Base-by-base conservation (phyloP, 2,329 filamentous ascomycete genomes). In the Sporothrix sp. region DNA sequence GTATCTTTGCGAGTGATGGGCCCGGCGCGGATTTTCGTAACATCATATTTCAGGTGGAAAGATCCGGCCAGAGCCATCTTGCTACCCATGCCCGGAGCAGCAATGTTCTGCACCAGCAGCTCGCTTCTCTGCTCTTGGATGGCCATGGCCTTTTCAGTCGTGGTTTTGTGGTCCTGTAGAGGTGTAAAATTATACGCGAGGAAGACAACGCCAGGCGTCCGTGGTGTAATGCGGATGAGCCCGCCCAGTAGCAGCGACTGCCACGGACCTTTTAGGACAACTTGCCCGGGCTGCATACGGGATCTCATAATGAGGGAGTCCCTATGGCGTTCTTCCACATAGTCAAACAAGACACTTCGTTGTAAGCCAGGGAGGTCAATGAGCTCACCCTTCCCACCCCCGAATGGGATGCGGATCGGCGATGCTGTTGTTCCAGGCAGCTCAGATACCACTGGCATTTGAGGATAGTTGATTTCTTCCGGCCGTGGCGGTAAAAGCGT, bases 391-490 rank as follows among this genome's bases (percentile, higher is more conserved):
- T 81, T 85, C 21, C 86, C 85, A 53, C 80, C 81, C 40, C 90
- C 90, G 62, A 93, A 98, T 1, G 89, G 88, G 16, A 97, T 81
- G 25, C 93, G 84, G 58, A 98, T 97, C 0, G 93, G 93, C 0
- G 89, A 95, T 2, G 90, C 93, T 1, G 93, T 98, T 0, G 93
- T 98, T 9, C 94, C 93, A 0, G 93, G 87, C 3, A 96, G 74
- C 4, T 86, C 78, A 1, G 89, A 95, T 2, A 95, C 85, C 10
- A 94, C 68, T 1, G 91, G 91, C 77, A 97, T 90, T 14, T 80
- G 71, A 5, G 91, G 91, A 60, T 83, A 97, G 46, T 83, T 75
- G 2, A 78, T 81, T 60, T 89, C 87, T 4, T 73, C 70, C 54
- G 83, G 87, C 0, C 80, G 72, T 2, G 90, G 89, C 0, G 91